phyloP scores from a whole-genome alignment of 2,329 filamentous ascomycete species.

The Cercospora citrullina region DNA sequence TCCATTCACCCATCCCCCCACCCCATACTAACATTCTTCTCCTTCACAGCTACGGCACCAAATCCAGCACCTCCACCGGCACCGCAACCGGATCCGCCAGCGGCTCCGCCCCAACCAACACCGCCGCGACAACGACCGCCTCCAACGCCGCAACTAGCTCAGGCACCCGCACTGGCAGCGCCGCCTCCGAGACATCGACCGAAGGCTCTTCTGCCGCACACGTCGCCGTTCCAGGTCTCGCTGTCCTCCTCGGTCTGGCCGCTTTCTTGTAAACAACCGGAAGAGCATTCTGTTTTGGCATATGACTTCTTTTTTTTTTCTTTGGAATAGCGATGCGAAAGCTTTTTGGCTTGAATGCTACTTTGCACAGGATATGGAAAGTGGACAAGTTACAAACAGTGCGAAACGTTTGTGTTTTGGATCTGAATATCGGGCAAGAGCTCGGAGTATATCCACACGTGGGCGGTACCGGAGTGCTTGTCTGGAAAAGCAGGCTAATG shows the following conservation, averaged over 20 bases:
- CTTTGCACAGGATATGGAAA: neutral
- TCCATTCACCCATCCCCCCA: neutral
- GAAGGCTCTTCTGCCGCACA: constrained; percentile 16
- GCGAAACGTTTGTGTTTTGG: neutral
- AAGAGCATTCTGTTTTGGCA: neutral
- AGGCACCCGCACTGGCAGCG: constrained; percentile 11
- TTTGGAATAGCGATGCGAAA: neutral
- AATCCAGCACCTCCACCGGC: constrained; percentile 56
- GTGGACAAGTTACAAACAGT: neutral
- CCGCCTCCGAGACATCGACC: constrained; percentile 5
- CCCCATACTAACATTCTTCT: neutral
- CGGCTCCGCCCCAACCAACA: constrained; percentile 5
- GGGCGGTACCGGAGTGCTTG: neutral
- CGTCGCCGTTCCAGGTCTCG: constrained; percentile 22
- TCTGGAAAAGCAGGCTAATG: neutral
- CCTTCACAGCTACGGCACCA: constrained; percentile 30
- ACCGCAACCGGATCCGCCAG: constrained; percentile 30
- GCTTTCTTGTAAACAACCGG: constrained; percentile 13
- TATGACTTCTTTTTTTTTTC: neutral
- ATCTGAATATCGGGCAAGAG: neutral
- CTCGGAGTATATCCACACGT: neutral
- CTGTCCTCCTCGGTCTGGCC: constrained; percentile 18
- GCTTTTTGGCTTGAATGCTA: neutral
- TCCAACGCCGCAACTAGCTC: constrained; percentile 10
- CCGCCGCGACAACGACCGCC: constrained; percentile 6